Base-by-base conservation (phyloP, 768 basidiomycete species). In the Russula sp. region DNA sequence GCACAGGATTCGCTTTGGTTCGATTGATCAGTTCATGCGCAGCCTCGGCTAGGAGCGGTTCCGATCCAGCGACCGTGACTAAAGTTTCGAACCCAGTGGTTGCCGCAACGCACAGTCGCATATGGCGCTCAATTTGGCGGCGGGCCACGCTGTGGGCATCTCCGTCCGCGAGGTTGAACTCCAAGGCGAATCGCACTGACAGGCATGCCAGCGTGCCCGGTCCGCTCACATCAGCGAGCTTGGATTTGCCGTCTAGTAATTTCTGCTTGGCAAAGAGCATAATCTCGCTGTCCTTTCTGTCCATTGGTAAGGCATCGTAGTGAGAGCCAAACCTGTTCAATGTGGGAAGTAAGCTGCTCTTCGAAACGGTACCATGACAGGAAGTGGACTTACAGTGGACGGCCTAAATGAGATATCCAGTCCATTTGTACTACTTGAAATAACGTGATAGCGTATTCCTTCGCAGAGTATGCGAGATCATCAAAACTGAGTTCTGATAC, bases 391-490 rank as follows among this genome's bases (percentile, higher is more conserved):
- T 20, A 61, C 60, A 61, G 22, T 47, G 59, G 52, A 6, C 53
- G 59, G 18, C 59, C 53, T 1, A 61, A 45, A 27, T 55, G 53
- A 27, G 44, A 47, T 1, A 48, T 48, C 59, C 59, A 61, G 8
- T 55, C 27, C 1, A 13, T 18, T 1, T 37, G 1, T 10, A 49
- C 34, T 16, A 40, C 47, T 34, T 7, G 9, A 16, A n/a, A 6
- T 13, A 61, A 27, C 20, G 18, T 44, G n/a, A 53, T 3, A 9
- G 10, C 4, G 4, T 35, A 13, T 11, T 34, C 27, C n/a, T 35
- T 13, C 8, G 52, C 42, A 8, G 50, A 18, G 31, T 40, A 34
- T 7, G 32, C 42, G 1, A 59, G 31, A 6, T 34, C 50, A 20
- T 59, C 50, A 32, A 48, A 52, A 22, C 58, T 44, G 11, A 48